A percentile compares a stretch with the other conserved stretches of the same genome.
These are phyloP conservation scores for Silene conica DNA, from an alignment of 148 eudicot genomes.

Conservation along the genomic window DNA sequence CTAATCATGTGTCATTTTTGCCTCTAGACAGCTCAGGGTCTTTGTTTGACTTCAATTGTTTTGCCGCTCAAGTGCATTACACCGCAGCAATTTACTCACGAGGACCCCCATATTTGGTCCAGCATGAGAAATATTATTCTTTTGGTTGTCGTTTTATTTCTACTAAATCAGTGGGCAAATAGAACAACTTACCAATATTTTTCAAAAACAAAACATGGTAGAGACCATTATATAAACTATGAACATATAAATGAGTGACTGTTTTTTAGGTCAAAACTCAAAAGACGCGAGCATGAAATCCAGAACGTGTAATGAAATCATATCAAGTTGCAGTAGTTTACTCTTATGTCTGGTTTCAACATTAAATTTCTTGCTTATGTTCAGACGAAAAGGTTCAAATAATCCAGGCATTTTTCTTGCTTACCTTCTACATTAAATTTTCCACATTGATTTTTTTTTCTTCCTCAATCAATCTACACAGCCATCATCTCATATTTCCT, in stretches of 20 bases:
- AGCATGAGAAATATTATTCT: constrained; percentile 4
- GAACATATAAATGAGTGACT: not conserved
- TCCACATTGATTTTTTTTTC: not conserved
- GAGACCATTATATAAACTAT: not conserved
- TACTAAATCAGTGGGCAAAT: not conserved
- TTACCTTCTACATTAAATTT: not conserved
- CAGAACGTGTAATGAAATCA: not conserved
- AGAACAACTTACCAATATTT: not conserved
- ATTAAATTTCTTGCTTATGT: too few species aligned
- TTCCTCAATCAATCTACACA: too few species aligned
- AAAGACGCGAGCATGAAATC: not conserved
- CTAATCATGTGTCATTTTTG: not conserved
- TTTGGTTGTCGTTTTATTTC: not conserved
- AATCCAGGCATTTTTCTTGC: not conserved
- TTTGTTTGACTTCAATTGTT: not conserved
- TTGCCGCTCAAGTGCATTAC: not conserved
- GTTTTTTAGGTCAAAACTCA: not conserved
- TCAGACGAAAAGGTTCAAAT: too few species aligned
- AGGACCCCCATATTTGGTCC: constrained; percentile 1
- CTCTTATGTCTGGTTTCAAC: not conserved
- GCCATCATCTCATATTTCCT: not conserved
- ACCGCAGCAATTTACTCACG: not conserved
- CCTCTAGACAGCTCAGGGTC: not conserved
- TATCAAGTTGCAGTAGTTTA: not conserved
- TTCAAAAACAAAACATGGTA: not conserved